A percentile compares a stretch with the other conserved stretches of the same genome.
These are phyloP conservation scores for Solanum corneliomulleri DNA, from an alignment of 257 asterid genomes.

Conservation along the genomic window DNA sequence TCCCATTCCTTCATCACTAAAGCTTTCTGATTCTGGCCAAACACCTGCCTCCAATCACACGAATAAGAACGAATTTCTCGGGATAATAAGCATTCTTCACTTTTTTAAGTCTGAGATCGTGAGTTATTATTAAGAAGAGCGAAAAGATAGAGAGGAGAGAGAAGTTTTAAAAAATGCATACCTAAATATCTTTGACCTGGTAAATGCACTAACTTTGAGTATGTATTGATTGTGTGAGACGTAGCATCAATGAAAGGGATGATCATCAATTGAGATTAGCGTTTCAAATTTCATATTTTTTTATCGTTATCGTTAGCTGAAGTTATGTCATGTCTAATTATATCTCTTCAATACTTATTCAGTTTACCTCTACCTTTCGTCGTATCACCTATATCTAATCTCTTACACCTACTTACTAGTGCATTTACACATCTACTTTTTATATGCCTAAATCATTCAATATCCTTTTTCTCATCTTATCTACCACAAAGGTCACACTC, in stretches of 20 bases:
- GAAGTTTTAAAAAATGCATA: neutral
- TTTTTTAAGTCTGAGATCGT: neutral
- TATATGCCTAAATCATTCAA: neutral
- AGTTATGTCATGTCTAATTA: neutral
- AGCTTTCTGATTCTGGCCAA: slow-evolving; percentile 91
- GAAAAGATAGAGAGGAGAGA: neutral
- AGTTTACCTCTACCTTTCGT: neutral
- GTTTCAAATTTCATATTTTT: neutral
- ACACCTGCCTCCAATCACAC: slow-evolving; percentile 35
- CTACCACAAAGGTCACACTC: neutral
- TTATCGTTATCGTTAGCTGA: neutral
- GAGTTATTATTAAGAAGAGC: too few species aligned
- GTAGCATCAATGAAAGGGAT: neutral
- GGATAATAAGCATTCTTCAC: neutral
- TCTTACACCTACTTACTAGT: neutral
- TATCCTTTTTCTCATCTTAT: neutral
- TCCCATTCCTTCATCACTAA: slow-evolving; percentile 54
- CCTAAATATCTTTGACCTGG: neutral
- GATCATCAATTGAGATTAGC: neutral
- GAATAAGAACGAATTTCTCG: neutral
- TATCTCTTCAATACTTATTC: neutral
- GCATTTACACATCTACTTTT: neutral
- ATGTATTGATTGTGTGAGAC: neutral
- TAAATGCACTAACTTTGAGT: neutral
- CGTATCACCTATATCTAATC: neutral